These are phyloP conservation scores for Gracilaria gracilis DNA, from an alignment of 23 red algal genomes.

Conservation along the genomic window DNA sequence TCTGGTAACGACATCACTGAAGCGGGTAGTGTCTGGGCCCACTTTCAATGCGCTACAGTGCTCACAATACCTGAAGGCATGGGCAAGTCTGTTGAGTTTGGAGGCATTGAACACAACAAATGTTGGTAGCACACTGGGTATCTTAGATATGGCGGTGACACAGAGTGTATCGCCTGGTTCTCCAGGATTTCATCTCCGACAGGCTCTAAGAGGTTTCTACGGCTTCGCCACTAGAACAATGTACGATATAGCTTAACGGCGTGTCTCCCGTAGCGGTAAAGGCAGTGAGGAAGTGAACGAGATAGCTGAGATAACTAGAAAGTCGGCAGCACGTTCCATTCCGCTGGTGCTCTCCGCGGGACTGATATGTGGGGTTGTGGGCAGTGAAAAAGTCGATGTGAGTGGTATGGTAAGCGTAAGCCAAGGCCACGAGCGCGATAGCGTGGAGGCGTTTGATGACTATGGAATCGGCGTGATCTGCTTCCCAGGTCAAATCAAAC, in stretches of 20 bases:
- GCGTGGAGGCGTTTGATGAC: constrained; percentile 15
- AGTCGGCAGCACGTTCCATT: not conserved
- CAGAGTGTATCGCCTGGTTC: not conserved
- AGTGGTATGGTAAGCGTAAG: not conserved
- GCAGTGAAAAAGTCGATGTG: not conserved
- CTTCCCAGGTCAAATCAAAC: constrained; percentile 16
- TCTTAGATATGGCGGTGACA: not conserved
- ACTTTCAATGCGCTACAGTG: not conserved
- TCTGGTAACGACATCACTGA: not conserved
- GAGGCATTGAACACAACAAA: not conserved
- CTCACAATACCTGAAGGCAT: not conserved
- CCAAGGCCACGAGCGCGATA: not conserved
- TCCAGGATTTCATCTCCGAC: not conserved
- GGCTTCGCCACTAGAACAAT: not conserved
- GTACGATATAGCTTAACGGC: not conserved
- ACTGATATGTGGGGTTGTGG: constrained; percentile 9
- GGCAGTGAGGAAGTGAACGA: not conserved
- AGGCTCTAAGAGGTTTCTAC: not conserved
- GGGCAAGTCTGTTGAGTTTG: not conserved
- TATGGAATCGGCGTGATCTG: constrained; percentile 39
- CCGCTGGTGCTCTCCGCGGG: constrained; percentile 26
- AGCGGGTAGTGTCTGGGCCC: not conserved
- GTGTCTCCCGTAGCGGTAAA: not conserved
- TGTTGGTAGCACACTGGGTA: not conserved
- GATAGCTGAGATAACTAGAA: not conserved